A percentile compares a stretch with the other conserved stretches of the same genome.
phyloP scores from a whole-genome alignment of 164 flowering plant genomes.

The Berberis thunbergii region DNA sequence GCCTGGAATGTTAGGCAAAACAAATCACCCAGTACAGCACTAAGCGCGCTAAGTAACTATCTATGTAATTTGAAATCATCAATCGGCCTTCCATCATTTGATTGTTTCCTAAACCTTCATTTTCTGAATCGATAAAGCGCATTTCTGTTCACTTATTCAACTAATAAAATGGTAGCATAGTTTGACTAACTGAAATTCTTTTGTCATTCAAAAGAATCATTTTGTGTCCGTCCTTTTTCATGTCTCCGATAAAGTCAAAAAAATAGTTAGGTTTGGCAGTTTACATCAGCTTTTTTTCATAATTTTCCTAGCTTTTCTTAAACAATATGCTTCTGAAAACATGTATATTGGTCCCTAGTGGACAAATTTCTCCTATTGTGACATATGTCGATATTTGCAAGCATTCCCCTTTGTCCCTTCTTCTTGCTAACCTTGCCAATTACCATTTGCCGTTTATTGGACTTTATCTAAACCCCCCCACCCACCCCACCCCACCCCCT shows the following conservation, averaged over 20 bases:
- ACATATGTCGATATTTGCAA: slow-evolving; percentile 34
- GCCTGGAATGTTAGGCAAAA: too few relatives aligned
- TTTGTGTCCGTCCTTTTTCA: neutral
- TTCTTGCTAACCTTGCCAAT: slow-evolving; percentile 21
- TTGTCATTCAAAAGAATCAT: neutral
- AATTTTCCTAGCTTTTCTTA: neutral
- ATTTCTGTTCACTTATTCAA: too few relatives aligned
- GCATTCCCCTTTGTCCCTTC: slow-evolving; percentile 20
- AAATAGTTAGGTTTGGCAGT: slow-evolving; percentile 6
- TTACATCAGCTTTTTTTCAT: slow-evolving; percentile 5
- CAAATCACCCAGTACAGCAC: too few relatives aligned
- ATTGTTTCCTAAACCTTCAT: too few relatives aligned
- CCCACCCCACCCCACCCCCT: neutral
- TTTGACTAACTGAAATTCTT: too few relatives aligned
- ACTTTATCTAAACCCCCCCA: slow-evolving; percentile 1
- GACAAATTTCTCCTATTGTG: slow-evolving; percentile 22
- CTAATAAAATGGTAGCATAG: too few relatives aligned
- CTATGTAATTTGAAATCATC: too few relatives aligned
- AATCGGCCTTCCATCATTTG: too few relatives aligned
- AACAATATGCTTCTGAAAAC: neutral
- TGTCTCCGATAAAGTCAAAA: slow-evolving; percentile 6
- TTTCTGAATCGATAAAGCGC: too few relatives aligned
- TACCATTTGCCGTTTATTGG: neutral
- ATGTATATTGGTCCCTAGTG: slow-evolving; percentile 11
- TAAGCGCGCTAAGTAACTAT: too few relatives aligned